phyloP scores from a whole-genome alignment of 1,284 basidiomycete genomes.

The Ceratobasidium sp. region DNA sequence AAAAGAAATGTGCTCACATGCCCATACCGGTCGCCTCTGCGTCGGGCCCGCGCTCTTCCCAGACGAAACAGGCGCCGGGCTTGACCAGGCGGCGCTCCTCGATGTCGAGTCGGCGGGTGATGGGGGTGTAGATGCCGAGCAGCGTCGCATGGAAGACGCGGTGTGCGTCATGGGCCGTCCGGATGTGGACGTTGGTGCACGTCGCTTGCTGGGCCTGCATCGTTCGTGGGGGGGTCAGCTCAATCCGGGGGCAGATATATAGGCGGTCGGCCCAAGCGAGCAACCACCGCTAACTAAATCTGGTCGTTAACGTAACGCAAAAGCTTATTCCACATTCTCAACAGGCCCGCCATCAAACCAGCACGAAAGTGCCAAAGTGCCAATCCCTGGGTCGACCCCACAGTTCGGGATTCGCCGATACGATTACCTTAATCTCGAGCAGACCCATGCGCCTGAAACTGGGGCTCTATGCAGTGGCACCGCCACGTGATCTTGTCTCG shows the following conservation, averaged over 20 bases:
- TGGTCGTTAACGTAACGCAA: slow-evolving; percentile 15
- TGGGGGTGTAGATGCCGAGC: slow-evolving; percentile 71
- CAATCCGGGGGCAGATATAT: not conserved
- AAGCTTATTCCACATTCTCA: slow-evolving; percentile 16
- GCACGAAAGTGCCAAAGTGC: too few relatives aligned
- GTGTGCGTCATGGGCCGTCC: slow-evolving; percentile 69
- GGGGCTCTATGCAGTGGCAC: too few relatives aligned
- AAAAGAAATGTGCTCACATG: too few relatives aligned
- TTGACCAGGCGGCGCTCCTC: slow-evolving; percentile 71
- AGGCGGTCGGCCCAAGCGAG: not conserved
- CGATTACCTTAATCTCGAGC: not conserved
- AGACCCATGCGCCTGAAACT: too few relatives aligned
- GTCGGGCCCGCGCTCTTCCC: slow-evolving; percentile 81
- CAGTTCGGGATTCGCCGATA: not conserved
- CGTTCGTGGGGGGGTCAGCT: not conserved
- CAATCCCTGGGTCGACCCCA: slow-evolving; percentile 2
- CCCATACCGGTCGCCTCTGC: slow-evolving; percentile 64
- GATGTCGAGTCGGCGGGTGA: slow-evolving; percentile 79
- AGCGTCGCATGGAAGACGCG: slow-evolving; percentile 82
- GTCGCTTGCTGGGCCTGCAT: slow-evolving; percentile 53
- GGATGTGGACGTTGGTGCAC: slow-evolving; percentile 57
- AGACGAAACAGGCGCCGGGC: slow-evolving; percentile 82
- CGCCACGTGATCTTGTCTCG: slow-evolving; percentile 3
- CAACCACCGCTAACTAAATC: not conserved
- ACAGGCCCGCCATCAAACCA: not conserved